Base-by-base conservation (phyloP, 2,329 filamentous ascomycete species). In the Aureobasidium melanogenum region DNA sequence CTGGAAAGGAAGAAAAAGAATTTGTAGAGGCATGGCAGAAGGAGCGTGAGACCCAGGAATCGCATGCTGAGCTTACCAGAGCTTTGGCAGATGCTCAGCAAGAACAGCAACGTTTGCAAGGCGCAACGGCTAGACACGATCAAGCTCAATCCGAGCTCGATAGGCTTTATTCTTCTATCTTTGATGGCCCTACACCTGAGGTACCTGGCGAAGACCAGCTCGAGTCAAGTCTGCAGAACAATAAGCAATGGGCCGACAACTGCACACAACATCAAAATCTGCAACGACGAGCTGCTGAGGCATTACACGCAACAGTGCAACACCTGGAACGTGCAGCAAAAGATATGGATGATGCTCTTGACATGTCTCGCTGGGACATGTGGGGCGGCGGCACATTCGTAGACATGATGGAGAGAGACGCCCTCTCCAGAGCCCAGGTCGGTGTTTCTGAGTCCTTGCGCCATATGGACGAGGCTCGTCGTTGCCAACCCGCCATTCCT, bases 371-470 rank as follows among this genome's bases (percentile, higher is more conserved):
- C 14, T 50, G 73, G 65, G 81, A 83, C 63, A 77, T 81, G 68
- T 80, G 79, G 56, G 80, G 80, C 43, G 80, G 79, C 17, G 79
- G 78, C 14, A 73, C 73, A 4, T 73, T 80, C 51, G 69, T 70
- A 1, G 79, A 82, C 67, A 79, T 83, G 76, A 77, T 81, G 72
- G 82, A 85, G 70, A 75, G 79, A 26, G 79, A 77, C 63, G 75
- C 77, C 8, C 74, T 86, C 15, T 72, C 75, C 48, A 71, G 74
- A 39, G 80, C 81, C 10, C 78, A 83, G 63, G 72, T 70, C 17
- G 64, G 70, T 28, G 72, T 79, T 38, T 68, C 66, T 8, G 72
- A 80, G 62, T 77, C 77, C 28, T 69, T 65, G 4, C 62, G 65
- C 5, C 65, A 67, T 17, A 63, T 70, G 60, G 65, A 64, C 3